Conservation (phyloP, 1,284 basidiomycete species). For the Malassezia cuniculi region DNA sequence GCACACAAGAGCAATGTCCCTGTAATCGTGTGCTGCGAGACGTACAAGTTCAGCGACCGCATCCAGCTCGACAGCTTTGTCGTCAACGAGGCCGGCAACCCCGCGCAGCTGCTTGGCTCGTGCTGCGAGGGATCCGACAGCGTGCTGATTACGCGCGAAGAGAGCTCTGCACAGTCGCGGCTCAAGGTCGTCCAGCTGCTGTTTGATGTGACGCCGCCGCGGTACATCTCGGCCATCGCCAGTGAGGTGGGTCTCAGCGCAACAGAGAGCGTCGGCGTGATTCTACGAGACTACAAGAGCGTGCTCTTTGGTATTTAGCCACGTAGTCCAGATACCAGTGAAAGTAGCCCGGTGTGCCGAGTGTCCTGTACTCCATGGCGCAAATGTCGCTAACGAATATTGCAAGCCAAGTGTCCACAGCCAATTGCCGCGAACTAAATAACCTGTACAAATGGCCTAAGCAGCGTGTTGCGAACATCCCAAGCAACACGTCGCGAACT, state of each 20-base stretch:
- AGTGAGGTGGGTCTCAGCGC: slow-evolving; percentile 40
- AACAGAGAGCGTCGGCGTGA: slow-evolving; percentile 41
- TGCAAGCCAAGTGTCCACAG: too few species aligned
- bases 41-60: slow-evolving; percentile 91
- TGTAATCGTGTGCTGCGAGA: slow-evolving; percentile 92
- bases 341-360: too few species aligned
- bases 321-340: too few species aligned
- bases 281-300: slow-evolving; percentile 44
- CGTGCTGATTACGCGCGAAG: slow-evolving; percentile 17
- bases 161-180: slow-evolving; percentile 20
- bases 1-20: slow-evolving; percentile 77
- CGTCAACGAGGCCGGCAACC: slow-evolving; percentile 65
- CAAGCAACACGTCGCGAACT: too few species aligned
- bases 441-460: too few species aligned
- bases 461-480: too few species aligned
- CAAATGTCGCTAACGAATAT: too few species aligned
- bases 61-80: slow-evolving; percentile 88
- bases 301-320: slow-evolving; percentile 31
- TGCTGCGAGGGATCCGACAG: slow-evolving; percentile 9
- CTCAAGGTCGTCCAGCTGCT: slow-evolving; percentile 35
- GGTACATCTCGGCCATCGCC: slow-evolving; percentile 38
- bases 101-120: slow-evolving; percentile 19
- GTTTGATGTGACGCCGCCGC: slow-evolving; percentile 42
- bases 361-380: too few species aligned
- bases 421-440: too few species aligned